Evolutionary conservation across 2,329 filamentous ascomycete species (phyloP), one percentile per base, ranked within the genome.

Genomic region (Trichocomaceae sp.): DNA sequence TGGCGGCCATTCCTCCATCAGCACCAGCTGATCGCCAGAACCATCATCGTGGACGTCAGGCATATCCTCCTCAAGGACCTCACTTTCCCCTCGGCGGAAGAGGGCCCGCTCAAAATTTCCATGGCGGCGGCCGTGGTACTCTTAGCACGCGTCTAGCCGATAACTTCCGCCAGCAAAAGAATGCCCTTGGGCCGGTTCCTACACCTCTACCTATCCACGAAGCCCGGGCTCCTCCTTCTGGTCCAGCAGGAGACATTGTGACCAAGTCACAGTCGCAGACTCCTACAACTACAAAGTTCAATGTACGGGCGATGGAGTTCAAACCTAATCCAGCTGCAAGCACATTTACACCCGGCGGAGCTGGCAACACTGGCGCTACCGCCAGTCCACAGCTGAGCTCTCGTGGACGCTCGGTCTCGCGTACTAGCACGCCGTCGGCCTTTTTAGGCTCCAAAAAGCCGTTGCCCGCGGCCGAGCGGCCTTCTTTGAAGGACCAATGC

Each of bases 311-410:
- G 0, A 73, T 79, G 66, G 90, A 96, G 64, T 97, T 96, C 73
- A 85, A 87, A 60, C 93, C 92, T 17, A 95, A 86, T 63, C 85
- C 88, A 4, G 86, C 86, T 58, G 90, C 91, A 0, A 81, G 82
- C 45, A 79, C 86, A 1, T 97, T 99, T 72, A 92, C 85, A 61
- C 92, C 88, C 74, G 77, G 79, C 17, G 73, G 70, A 45, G 69
- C 76, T 59, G 47, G 44, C 10, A 47, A 44, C 44, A 74, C 75
- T 45, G 88, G 86, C 66, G 78, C 82, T 47, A 79, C 82, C 35
- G 89, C 88, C 2, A 95, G 87, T 65, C 88, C 90, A 29, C 80
- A 81, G 33, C 83, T 85, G 1, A 75, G 75, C 60, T 79, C 79
- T 61, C 86, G 80, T 54, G 72, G 70, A 47, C 72, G 64, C 45